Conservation (phyloP, 2,329 filamentous ascomycete genomes). For the Dactylellina cionopaga region DNA sequence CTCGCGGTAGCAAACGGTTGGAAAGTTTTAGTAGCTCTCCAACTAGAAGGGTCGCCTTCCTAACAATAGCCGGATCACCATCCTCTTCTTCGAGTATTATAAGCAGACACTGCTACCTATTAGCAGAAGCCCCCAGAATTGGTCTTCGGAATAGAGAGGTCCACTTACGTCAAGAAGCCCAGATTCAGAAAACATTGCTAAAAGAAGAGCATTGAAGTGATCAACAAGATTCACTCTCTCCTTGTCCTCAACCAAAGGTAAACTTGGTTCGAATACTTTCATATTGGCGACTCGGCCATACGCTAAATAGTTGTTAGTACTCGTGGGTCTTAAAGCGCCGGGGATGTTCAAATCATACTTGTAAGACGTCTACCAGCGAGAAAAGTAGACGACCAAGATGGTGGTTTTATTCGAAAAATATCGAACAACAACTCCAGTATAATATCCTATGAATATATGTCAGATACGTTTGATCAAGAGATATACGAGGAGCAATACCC, state of each 20-base stretch:
- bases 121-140: background rate
- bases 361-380: constrained; percentile 90
- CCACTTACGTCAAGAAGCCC: constrained; percentile 70
- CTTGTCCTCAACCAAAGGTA: constrained; percentile 71
- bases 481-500: constrained; percentile 47
- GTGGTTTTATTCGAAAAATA: constrained; percentile 86
- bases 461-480: constrained; percentile 58
- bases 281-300: constrained; percentile 93
- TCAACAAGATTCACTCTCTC: constrained; percentile 86
- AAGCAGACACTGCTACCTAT: constrained; percentile 1
- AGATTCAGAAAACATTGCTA: constrained; percentile 84
- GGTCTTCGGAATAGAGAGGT: background rate
- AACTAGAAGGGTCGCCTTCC: constrained; percentile 89
- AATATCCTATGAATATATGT: constrained; percentile 73
- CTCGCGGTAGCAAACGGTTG: constrained; percentile 81
- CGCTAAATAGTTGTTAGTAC: constrained; percentile 59
- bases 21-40: constrained; percentile 91
- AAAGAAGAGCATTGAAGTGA: constrained; percentile 88
- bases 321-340: background rate
- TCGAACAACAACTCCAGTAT: constrained; percentile 89
- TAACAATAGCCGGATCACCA: constrained; percentile 62
- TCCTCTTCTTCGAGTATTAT: constrained; percentile 64
- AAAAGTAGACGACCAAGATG: constrained; percentile 95
- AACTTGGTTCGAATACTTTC: constrained; percentile 67
- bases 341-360: constrained; percentile 60